Evolutionary conservation across 768 basidiomycete genomes (phyloP), one percentile per base, ranked within the genome.

Genomic region (Mycena albidolilacea): DNA sequence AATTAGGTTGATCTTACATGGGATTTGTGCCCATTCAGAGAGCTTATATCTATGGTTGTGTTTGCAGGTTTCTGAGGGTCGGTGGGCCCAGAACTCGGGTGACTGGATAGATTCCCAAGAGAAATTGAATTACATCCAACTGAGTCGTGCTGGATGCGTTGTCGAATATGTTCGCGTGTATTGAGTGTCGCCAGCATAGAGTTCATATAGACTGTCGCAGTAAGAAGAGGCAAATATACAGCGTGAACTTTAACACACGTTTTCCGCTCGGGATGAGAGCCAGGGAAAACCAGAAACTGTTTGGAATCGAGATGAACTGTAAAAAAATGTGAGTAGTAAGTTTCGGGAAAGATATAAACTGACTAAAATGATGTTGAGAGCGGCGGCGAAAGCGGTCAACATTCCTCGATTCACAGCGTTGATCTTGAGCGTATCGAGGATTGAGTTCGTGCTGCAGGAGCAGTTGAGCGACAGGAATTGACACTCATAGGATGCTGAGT

Each of bases 271-370:
- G 48, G 4, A 76, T 63, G 9, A 78, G 60, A n/a, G 76, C 78
- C n/a, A 79, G 59, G 55, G 76, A 79, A 60, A 76, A 79, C 43
- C 75, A 79, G 50, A 77, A 78, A 5, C 72, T 79, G 14, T 67
- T 62, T 19, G 77, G 78, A 17, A 68, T 55, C 11, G 71, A 41
- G 9, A 77, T 39, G 44, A 79, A 79, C 78, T 79, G 35, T n/a
- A 19, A 63, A 35, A 35, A n/a, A 67, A 19, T 17, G 46, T 58
- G 15, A 67, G 37, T 12, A 15, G 55, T 37, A n/a, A 5, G 21
- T 19, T 50, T 30, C 41, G 11, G 39, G 39, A 44, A 21, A n/a
- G 10, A 35, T 17, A 58, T 21, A 38, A 19, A 63, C 73, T 54
- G 11, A 75, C 78, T 37, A 79, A 59, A 61, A 79, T 70, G 46